Evolutionary conservation across 305 asterid genomes (phyloP), one percentile per base, ranked within the genome.

Genomic region (Caryopteris hybrid): DNA sequence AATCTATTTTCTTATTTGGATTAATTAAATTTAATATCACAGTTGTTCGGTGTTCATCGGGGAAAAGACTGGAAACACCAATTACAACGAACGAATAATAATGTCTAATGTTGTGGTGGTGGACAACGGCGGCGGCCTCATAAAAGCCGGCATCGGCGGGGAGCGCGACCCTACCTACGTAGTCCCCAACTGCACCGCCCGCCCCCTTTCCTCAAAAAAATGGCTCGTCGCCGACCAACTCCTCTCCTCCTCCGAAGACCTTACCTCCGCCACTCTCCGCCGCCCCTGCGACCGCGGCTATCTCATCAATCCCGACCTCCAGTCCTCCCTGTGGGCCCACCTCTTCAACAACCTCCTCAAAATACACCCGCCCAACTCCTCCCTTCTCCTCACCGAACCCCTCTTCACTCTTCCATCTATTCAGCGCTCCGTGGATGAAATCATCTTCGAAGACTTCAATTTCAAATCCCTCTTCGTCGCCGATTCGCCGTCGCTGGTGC

Each of bases 251-350:
- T 9, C 86, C 36, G 87, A 83, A 52, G 99, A 94, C 88, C 91
- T 94, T n/a, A 94, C 99, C 61, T 91, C 99, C 74, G 96, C 96
- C 85, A 84, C 96, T 27, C 76, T 86, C 76, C 96, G 97, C 81
- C 96, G 99, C 61, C 99, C 99, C 21, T 74, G 83, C 78, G 97
- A 91, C 88, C 96, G 96, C 50, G 97, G 96, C 72, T 67, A 94
- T 76, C 84, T 94, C 34, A 87, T 92, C 63, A 91, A 94, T 69
- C 95, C 96, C 23, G 96, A 91, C 34, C 97, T 94, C 70, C 97
- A 94, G 57, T 87, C 99, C 25, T 78, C 95, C 42, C 65, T 94
- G 43, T 91, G 92, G 93, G 46, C 88, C 73, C 95, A 94, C 76
- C 81, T 94, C 72, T 94, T 94, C 84, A 66, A 79, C 62, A 72